Evolutionary conservation across 345 rosid species (phyloP), one percentile per base, ranked within the genome.

Genomic region (Syzygium jambos): DNA sequence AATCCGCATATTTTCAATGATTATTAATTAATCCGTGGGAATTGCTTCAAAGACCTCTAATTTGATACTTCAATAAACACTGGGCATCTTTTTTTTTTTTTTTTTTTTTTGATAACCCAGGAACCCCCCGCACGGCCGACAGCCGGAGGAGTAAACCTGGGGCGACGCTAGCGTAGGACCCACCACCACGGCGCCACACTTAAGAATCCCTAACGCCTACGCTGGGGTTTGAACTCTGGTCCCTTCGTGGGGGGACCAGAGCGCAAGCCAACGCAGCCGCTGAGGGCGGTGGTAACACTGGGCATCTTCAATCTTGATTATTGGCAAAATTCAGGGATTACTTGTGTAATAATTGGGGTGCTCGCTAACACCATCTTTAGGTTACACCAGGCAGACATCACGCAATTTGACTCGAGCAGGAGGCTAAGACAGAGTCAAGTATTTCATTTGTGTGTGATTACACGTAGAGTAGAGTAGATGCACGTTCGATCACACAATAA

Each of bases 61-160:
- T 27, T 25, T 59, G 30, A 27, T 27, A 59, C 13, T 59, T 11
- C 16, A 59, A 59, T 59, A 55, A 55, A 22, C 59, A 55, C 59
- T 22, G 0, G 59, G 59, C 59, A 2, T 55, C 4, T 59, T 59
- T n/a, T n/a, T n/a, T n/a, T n/a, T n/a, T n/a, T n/a, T n/a, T n/a
- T n/a, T n/a, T n/a, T n/a, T n/a, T n/a, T n/a, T n/a, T n/a, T n/a
- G n/a, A n/a, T n/a, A n/a, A n/a, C n/a, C n/a, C n/a, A n/a, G n/a
- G n/a, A n/a, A n/a, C n/a, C n/a, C n/a, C n/a, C n/a, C n/a, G n/a
- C n/a, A n/a, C n/a, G n/a, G n/a, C n/a, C n/a, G n/a, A n/a, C n/a
- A n/a, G n/a, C n/a, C n/a, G n/a, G n/a, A n/a, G n/a, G n/a, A n/a
- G n/a, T n/a, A n/a, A n/a, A n/a, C n/a, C n/a, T n/a, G n/a, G n/a